Evolutionary conservation across 768 basidiomycete genomes (phyloP), one percentile per base, ranked within the genome.

Genomic region (Suillus luteus): DNA sequence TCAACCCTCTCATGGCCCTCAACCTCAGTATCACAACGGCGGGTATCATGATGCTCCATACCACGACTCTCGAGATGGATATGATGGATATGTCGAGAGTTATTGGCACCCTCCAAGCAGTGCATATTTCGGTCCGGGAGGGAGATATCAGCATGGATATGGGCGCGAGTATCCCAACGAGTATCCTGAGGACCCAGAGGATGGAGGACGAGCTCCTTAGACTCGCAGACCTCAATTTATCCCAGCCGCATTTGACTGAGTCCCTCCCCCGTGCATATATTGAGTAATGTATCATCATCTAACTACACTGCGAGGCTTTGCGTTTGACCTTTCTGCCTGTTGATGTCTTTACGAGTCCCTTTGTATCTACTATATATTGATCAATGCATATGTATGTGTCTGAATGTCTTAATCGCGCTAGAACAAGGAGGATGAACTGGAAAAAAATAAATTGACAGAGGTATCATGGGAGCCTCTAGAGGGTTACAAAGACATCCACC

Each of bases 331-430:
- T 51, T 51, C 24, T 51, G 7, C 27, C 15, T 17, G 3, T 27
- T 51, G 27, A 24, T 48, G 46, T 48, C 5, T 5, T 24, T 48
- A 48, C 12, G 12, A 12, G 12, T 48, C 11, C 12, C 0, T 48
- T 51, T 51, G 49, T 51, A 51, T 51, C 49, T 51, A 51, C 49
- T 51, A 51, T 51, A 51, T 15, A 51, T 9, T 51, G 24, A 51
- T 51, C 49, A 51, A 51, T 51, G 49, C 49, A 51, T 48, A 48
- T n/a, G 5, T 22, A 22, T 51, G 24, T 51, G 49, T 51, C 49
- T 51, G 49, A 27, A 51, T 51, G 19, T 44, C 19, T 44, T 19
- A 24, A 49, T 49, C 14, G 3, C 8, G 3, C 49, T 15, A 1
- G 49, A 51, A 51, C 49, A 51, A 49, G 48, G 48, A 46, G 43